Conservation (phyloP, 306 rosid genomes). For the Adenanthera pavonina region DNA sequence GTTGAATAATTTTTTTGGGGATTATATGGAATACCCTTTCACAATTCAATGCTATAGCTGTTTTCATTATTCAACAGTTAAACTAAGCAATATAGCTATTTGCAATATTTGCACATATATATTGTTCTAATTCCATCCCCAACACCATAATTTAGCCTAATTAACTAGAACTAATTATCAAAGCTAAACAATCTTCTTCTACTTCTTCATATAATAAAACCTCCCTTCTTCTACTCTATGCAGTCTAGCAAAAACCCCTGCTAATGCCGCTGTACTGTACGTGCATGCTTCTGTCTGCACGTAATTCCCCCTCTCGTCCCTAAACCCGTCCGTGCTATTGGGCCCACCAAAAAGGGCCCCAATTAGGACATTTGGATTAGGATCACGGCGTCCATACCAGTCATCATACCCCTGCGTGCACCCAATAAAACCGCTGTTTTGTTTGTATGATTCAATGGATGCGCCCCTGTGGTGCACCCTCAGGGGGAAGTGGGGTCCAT, state of each 20-base stretch:
- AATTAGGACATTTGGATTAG: conserved; percentile 63
- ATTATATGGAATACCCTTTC: not conserved
- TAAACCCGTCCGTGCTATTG: conserved; percentile 54
- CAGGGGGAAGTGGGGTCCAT: conserved; percentile 55
- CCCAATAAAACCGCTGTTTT: conserved; percentile 66
- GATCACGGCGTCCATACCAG: conserved; percentile 59
- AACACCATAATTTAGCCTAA: not conserved
- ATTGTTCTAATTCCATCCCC: not conserved
- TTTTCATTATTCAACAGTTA: not conserved
- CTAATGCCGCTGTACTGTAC: conserved; percentile 74
- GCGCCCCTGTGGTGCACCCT: conserved; percentile 92
- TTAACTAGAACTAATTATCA: conserved; percentile 32
- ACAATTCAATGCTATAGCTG: not conserved
- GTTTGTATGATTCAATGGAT: conserved; percentile 62
- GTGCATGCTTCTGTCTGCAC: conserved; percentile 87
- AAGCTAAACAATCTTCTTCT: not conserved
- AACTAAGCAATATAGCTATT: not conserved
- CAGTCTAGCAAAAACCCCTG: conserved; percentile 76
- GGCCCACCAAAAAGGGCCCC: conserved; percentile 95
- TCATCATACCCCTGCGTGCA: conserved; percentile 77
- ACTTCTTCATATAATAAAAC: not conserved
- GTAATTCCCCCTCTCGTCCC: conserved; percentile 68
- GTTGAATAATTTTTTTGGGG: no score
- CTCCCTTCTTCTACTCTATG: conserved; percentile 5
- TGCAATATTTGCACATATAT: not conserved